Percentiles rank a stretch among this genome's conserved stretches.
These are phyloP conservation scores for Gamarada debralockiae DNA, from an alignment of 495 filamentous ascomycete genomes.

Conservation along the genomic window DNA sequence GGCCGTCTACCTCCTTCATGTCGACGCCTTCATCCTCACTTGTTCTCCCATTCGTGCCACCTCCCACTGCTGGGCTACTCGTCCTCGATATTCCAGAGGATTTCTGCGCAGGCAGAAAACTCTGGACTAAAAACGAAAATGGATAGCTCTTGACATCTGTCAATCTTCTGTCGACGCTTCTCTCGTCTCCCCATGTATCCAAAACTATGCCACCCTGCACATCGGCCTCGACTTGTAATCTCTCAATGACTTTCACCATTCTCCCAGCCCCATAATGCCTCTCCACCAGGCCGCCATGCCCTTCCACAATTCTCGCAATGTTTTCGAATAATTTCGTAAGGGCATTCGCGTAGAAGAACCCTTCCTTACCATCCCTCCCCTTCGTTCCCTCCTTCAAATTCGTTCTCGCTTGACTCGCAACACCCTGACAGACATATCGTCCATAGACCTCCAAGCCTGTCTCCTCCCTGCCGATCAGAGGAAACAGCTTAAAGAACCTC, in stretches of 20 bases:
- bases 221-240: slow-evolving; percentile 89
- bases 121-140: slow-evolving; percentile 94
- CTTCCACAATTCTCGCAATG: slow-evolving; percentile 92
- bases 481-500: slow-evolving; percentile 96
- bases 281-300: slow-evolving; percentile 84
- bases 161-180: slow-evolving; percentile 74
- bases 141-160: slow-evolving; percentile 96
- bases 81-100: slow-evolving; percentile 42
- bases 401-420: slow-evolving; percentile 74
- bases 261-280: slow-evolving; percentile 86
- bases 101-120: slow-evolving; percentile 66
- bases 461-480: slow-evolving; percentile 85
- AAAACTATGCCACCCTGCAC: slow-evolving; percentile 96
- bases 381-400: slow-evolving; percentile 61
- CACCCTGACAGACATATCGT: slow-evolving; percentile 89
- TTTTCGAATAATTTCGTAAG: slow-evolving; percentile 94
- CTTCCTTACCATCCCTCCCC: slow-evolving; percentile 49
- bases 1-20: slow-evolving; percentile 87
- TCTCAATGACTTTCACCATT: slow-evolving; percentile 95
- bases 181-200: slow-evolving; percentile 92
- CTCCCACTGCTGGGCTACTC: slow-evolving; percentile 54
- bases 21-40: slow-evolving; percentile 89
- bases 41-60: slow-evolving; percentile 38
- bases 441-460: slow-evolving; percentile 93
- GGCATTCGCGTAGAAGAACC: slow-evolving; percentile 89